Base-by-base conservation (phyloP, 2,329 filamentous ascomycete genomes). In the Colletotrichum lindemuthianum region DNA sequence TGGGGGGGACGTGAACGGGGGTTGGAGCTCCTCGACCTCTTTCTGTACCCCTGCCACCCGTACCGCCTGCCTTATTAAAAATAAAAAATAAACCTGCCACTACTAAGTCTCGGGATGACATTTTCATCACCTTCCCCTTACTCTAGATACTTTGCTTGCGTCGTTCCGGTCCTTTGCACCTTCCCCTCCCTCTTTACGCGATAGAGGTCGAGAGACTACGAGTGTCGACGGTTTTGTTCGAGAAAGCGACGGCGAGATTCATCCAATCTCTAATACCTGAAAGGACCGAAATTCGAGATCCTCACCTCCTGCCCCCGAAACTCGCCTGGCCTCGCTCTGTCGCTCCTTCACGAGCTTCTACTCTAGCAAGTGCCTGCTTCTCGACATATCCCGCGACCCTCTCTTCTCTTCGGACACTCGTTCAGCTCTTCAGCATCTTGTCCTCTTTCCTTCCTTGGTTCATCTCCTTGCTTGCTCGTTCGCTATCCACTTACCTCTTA, bases 101-200 rank as follows among this genome's bases (percentile, higher is more conserved):
- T 57, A 67, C 64, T 58, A 56, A 64, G 65, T 65, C 53, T 58
- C 47, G 49, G 47, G 63, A 24, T 67, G 63, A 66, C 65, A 66
- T 67, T 66, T 66, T 63, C 58, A 40, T 24, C 53, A 63, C 51
- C 63, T 67, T 61, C 65, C 65, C 65, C 65, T 66, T 67, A 65
- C 51, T 61, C 55, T 53, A 16, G 40, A 36, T 65, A 60, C 57
- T 51, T 54, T 65, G 36, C 60, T 45, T 65, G 43, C 56, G 48
- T 52, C 57, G 52, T 53, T 48, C 39, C 49, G 55, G 36, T 16
- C 41, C 56, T 55, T 39, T 63, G 53, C 47, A 39, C 16, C 43
- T 41, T 41, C 41, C 63, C 40, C 39, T 56, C 36, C 58, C 49
- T 65, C 58, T 55, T 52, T 45, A 44, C 51, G 40, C 45, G 24